These are phyloP conservation scores for Bromus sterilis DNA, from an alignment of 176 grass and related monocot genomes.

Conservation along the genomic window DNA sequence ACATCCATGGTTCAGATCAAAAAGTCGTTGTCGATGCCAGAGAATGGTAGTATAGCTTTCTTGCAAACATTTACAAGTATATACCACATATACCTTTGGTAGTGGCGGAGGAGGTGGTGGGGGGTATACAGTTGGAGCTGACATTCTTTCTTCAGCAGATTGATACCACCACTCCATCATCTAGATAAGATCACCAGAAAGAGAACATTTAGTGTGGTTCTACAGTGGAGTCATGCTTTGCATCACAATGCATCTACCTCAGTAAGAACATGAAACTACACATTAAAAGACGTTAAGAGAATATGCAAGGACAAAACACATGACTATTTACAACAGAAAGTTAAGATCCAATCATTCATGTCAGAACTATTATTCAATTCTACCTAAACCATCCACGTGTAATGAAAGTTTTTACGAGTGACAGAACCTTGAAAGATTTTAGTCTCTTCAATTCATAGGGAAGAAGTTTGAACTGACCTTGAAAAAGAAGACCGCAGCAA, in stretches of 20 bases:
- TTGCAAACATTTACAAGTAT: neutral
- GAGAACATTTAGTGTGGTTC: conserved; percentile 15
- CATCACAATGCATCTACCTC: neutral
- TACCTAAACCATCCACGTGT: neutral
- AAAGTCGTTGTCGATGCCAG: neutral
- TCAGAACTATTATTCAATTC: neutral
- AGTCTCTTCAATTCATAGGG: neutral
- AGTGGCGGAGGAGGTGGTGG: conserved; percentile 77
- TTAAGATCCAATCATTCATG: neutral
- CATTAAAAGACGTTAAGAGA: neutral
- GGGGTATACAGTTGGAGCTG: conserved; percentile 91
- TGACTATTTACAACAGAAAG: neutral
- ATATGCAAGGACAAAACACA: neutral
- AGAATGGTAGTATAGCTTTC: neutral
- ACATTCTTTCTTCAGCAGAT: conserved; percentile 98
- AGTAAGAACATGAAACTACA: neutral
- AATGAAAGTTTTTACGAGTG: conserved; percentile 5
- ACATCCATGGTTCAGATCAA: no score
- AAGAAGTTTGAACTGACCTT: conserved; percentile 54
- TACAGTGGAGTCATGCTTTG: neutral
- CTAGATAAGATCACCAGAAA: conserved; percentile 33
- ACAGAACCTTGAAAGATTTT: neutral
- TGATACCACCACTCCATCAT: conserved; percentile 99
- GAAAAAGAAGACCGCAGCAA: conserved; percentile 99
- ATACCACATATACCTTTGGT: conserved; percentile 48